Conservation (phyloP, 768 basidiomycete species). For the Leucogyrophana mollusca region DNA sequence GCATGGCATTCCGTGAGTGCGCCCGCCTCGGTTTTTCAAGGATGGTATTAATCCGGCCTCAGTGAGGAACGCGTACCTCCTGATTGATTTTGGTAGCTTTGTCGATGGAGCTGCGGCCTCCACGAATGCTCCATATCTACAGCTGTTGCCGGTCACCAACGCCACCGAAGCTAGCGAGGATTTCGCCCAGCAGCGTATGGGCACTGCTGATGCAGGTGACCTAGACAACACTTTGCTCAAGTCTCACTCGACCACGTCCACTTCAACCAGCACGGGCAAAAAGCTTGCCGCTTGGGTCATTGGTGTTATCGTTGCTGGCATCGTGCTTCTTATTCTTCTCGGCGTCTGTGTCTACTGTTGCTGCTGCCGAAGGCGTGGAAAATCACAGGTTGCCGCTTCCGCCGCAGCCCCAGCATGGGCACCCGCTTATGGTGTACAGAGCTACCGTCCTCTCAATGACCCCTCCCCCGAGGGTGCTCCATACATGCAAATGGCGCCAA, state of each 20-base stretch:
- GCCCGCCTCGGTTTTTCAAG: constrained; percentile 7
- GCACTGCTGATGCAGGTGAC: background rate
- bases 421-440: constrained; percentile 1
- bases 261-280: constrained; percentile 18
- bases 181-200: constrained; percentile 12
- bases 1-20: constrained; percentile 68
- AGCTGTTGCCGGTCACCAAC: constrained; percentile 58
- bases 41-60: too few relatives aligned
- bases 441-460: constrained; percentile 22
- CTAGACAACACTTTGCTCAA: constrained; percentile 36
- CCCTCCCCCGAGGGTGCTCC: constrained; percentile 27
- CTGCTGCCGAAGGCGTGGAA: constrained; percentile 12
- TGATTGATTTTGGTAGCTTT: constrained; percentile 67
- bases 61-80: constrained; percentile 67
- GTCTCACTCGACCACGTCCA: constrained; percentile 34
- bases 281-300: constrained; percentile 11
- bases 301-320: constrained; percentile 11
- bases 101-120: constrained; percentile 38
- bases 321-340: constrained; percentile 8
- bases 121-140: constrained; percentile 53
- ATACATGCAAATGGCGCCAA: constrained; percentile 22
- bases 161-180: constrained; percentile 34
- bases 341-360: constrained; percentile 3
- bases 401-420: constrained; percentile 6
- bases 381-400: background rate